These are phyloP conservation scores for Aspergillaceae sp. DNA, from an alignment of 2,329 filamentous ascomycete genomes.

Conservation along the genomic window DNA sequence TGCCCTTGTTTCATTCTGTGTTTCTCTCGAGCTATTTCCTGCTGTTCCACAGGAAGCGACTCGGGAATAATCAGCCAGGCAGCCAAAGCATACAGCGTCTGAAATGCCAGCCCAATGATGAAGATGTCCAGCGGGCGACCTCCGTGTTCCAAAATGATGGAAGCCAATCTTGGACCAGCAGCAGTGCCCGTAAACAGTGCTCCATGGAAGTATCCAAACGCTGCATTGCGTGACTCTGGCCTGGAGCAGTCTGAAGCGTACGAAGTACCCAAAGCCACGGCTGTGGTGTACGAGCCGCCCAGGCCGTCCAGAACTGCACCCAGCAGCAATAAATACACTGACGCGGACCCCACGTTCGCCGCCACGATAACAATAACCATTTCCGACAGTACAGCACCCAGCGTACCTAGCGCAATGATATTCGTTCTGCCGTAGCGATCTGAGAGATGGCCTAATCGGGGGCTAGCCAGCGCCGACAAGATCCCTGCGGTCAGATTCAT, in stretches of 20 bases:
- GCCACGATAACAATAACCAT: conserved; percentile 69
- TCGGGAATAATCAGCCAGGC: conserved; percentile 69
- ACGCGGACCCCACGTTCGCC: conserved; percentile 61
- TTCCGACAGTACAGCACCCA: conserved; percentile 67
- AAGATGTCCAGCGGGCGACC: conserved; percentile 74
- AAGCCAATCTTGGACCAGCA: conserved; percentile 72
- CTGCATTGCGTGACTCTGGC: conserved; percentile 67
- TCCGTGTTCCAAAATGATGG: conserved; percentile 67
- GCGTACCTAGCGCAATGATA: conserved; percentile 63
- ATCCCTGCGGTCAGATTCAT: conserved; percentile 66
- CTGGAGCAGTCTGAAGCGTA: conserved; percentile 85
- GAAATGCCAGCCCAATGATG: conserved; percentile 66
- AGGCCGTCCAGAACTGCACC: conserved; percentile 73
- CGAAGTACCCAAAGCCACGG: conserved; percentile 68
- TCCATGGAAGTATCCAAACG: conserved; percentile 84
- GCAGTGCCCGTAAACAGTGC: conserved; percentile 85
- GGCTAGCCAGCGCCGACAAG: conserved; percentile 70
- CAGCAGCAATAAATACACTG: conserved; percentile 70
- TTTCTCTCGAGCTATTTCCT: conserved; percentile 61
- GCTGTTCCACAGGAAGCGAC: conserved; percentile 67
- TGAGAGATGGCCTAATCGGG: conserved; percentile 74
- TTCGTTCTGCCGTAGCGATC: conserved; percentile 75
- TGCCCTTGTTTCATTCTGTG: conserved; percentile 39
- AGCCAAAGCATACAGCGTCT: conserved; percentile 64
- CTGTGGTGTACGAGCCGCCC: conserved; percentile 79